Percentiles rank a stretch among this genome's conserved stretches.
Conservation (phyloP, 2,329 filamentous ascomycete species). For the Xylariales sp. region DNA sequence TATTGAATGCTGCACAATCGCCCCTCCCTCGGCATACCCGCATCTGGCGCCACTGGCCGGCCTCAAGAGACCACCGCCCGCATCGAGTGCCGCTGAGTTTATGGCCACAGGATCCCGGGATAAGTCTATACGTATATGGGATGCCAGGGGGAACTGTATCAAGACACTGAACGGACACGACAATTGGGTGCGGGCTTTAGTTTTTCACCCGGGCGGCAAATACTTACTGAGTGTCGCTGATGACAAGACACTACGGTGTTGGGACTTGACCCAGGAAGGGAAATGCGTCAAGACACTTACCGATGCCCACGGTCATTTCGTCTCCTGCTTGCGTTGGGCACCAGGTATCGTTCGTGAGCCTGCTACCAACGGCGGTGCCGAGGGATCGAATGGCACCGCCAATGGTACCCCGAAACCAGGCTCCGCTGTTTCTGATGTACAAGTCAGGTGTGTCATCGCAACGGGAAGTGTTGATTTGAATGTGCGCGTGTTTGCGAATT, state of each 20-base stretch:
- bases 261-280: conserved; percentile 91
- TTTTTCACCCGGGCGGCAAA: conserved; percentile 92
- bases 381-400: conserved; percentile 54
- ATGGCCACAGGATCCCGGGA: conserved; percentile 90
- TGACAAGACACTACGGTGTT: conserved; percentile 92
- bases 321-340: conserved; percentile 89
- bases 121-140: conserved; percentile 92
- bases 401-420: conserved; percentile 61
- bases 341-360: conserved; percentile 76
- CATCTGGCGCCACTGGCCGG: conserved; percentile 82
- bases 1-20: conserved; percentile 87
- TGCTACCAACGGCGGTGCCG: conserved; percentile 53
- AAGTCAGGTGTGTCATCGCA: conserved; percentile 86
- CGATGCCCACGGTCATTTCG: conserved; percentile 84
- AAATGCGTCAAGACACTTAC: conserved; percentile 86
- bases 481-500: conserved; percentile 80
- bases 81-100: conserved; percentile 83
- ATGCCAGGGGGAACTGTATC: conserved; percentile 83
- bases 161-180: conserved; percentile 89
- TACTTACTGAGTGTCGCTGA: conserved; percentile 88
- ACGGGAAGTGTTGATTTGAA: conserved; percentile 87
- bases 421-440: conserved; percentile 63
- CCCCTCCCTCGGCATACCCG: conserved; percentile 81
- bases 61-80: conserved; percentile 81
- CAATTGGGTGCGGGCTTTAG: conserved; percentile 89